phyloP scores from a whole-genome alignment of 768 basidiomycete genomes.

The Cyclocybe cylindracea region DNA sequence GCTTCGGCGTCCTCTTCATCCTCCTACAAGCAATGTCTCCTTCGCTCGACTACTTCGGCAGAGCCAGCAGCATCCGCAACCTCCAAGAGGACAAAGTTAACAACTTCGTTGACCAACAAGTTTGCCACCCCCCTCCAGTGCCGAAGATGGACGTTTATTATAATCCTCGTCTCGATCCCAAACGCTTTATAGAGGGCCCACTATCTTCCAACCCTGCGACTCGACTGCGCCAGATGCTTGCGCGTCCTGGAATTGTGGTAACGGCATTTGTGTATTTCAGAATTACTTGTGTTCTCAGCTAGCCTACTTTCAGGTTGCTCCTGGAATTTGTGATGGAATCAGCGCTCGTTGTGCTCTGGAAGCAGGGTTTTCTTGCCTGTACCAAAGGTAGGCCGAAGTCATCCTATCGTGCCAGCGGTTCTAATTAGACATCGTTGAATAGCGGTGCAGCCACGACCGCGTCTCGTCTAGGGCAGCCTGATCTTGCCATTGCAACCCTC shows the following conservation, averaged over 20 bases:
- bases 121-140: background rate
- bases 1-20: background rate
- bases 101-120: slow-evolving; percentile 1
- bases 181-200: slow-evolving; percentile 68
- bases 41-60: background rate
- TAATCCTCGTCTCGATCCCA: slow-evolving; percentile 69
- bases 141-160: slow-evolving; percentile 40
- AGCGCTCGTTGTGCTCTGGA: slow-evolving; percentile 79
- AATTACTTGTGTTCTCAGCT: background rate
- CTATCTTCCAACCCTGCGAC: slow-evolving; percentile 71
- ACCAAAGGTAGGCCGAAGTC: slow-evolving; percentile 57
- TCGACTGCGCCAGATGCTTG: slow-evolving; percentile 68
- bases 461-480: slow-evolving; percentile 76
- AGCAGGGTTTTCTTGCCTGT: slow-evolving; percentile 76
- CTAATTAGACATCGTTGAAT: background rate
- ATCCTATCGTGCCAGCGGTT: background rate
- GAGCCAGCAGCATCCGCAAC: background rate
- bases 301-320: slow-evolving; percentile 51
- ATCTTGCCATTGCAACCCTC: slow-evolving; percentile 75
- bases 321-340: slow-evolving; percentile 81
- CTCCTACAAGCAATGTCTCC: background rate
- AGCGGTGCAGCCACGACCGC: slow-evolving; percentile 83
- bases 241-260: slow-evolving; percentile 76
- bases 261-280: slow-evolving; percentile 20
- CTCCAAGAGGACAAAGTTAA: background rate